Evolutionary conservation across 2,329 filamentous ascomycete species (phyloP).

Genomic region (Paracoccidioides brasiliensis): DNA sequence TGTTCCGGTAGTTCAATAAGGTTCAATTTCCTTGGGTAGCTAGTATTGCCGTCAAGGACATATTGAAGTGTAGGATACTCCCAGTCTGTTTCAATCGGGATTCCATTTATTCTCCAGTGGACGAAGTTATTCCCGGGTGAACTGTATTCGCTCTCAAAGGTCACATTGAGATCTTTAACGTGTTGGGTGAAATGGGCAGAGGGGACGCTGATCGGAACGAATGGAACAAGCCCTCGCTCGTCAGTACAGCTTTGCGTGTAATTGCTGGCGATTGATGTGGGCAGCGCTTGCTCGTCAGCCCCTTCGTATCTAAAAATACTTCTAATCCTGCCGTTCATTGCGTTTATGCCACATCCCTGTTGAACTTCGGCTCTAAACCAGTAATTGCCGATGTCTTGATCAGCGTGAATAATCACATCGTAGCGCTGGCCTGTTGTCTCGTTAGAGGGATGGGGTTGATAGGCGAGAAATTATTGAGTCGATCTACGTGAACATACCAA

Average conservation of each 20-base stretch:
- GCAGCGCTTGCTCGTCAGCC: slow-evolving; percentile 5
- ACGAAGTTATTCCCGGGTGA: slow-evolving; percentile 11
- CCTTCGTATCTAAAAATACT: slow-evolving; percentile 6
- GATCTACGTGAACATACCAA: slow-evolving; percentile 2
- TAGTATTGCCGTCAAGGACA: slow-evolving; percentile 28
- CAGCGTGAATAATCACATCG: slow-evolving; percentile 35
- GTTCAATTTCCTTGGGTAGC: slow-evolving; percentile 27
- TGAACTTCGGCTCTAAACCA: slow-evolving; percentile 22
- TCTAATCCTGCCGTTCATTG: slow-evolving; percentile 2
- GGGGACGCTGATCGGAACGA: slow-evolving; percentile 14
- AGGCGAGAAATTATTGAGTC: neutral
- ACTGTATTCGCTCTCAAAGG: slow-evolving; percentile 11
- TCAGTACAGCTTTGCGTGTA: slow-evolving; percentile 11
- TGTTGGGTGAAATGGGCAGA: slow-evolving; percentile 12
- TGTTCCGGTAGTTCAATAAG: slow-evolving; percentile 27
- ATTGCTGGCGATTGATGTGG: slow-evolving; percentile 7
- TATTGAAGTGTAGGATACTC: slow-evolving; percentile 34
- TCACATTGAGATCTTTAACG: slow-evolving; percentile 11
- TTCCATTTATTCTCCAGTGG: slow-evolving; percentile 24
- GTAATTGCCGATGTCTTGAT: slow-evolving; percentile 28
- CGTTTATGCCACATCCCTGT: slow-evolving; percentile 1
- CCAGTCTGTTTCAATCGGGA: slow-evolving; percentile 32
- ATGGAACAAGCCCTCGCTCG: slow-evolving; percentile 11
- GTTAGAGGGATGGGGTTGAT: neutral
- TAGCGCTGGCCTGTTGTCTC: slow-evolving; percentile 26